A percentile compares a stretch with the other conserved stretches of the same genome.
phyloP scores from a whole-genome alignment of 2,329 filamentous ascomycete species.

The Coniochaeta sp. region DNA sequence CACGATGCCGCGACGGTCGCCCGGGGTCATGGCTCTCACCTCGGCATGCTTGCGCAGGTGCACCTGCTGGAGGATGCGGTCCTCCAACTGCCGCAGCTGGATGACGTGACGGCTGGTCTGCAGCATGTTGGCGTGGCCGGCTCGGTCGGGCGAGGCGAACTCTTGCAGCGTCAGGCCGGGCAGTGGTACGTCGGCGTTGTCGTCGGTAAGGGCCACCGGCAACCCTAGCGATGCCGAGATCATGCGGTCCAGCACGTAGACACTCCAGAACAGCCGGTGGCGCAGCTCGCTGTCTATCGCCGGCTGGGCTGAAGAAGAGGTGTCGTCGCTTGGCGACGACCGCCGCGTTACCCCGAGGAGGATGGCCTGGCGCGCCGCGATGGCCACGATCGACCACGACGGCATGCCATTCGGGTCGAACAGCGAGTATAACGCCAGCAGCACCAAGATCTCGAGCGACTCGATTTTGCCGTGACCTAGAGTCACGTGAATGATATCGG shows the following conservation, averaged over 20 bases:
- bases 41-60: slow-evolving; percentile 23
- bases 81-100: slow-evolving; percentile 34
- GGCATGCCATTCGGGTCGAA: slow-evolving; percentile 33
- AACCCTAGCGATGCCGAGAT: slow-evolving; percentile 32
- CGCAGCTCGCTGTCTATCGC: slow-evolving; percentile 20
- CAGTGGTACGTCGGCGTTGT: slow-evolving; percentile 30
- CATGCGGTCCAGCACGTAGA: slow-evolving; percentile 38
- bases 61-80: slow-evolving; percentile 28
- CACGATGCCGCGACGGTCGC: slow-evolving; percentile 23
- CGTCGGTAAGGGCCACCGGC: slow-evolving; percentile 29
- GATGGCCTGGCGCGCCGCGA: slow-evolving; percentile 30
- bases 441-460: slow-evolving; percentile 31
- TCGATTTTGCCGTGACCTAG: slow-evolving; percentile 25
- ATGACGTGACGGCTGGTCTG: slow-evolving; percentile 38
- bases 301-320: slow-evolving; percentile 15
- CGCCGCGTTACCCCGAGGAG: slow-evolving; percentile 27
- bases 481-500: slow-evolving; percentile 32
- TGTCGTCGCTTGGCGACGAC: slow-evolving; percentile 15
- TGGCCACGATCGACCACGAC: slow-evolving; percentile 31
- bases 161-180: slow-evolving; percentile 37
- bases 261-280: slow-evolving; percentile 36
- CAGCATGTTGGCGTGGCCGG: slow-evolving; percentile 29
- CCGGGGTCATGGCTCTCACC: slow-evolving; percentile 19
- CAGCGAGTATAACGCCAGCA: slow-evolving; percentile 34
- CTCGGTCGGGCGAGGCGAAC: slow-evolving; percentile 30